Evolutionary conservation across 1,139 yeast species (phyloP).

Genomic region (Geotrichum fermentans): DNA sequence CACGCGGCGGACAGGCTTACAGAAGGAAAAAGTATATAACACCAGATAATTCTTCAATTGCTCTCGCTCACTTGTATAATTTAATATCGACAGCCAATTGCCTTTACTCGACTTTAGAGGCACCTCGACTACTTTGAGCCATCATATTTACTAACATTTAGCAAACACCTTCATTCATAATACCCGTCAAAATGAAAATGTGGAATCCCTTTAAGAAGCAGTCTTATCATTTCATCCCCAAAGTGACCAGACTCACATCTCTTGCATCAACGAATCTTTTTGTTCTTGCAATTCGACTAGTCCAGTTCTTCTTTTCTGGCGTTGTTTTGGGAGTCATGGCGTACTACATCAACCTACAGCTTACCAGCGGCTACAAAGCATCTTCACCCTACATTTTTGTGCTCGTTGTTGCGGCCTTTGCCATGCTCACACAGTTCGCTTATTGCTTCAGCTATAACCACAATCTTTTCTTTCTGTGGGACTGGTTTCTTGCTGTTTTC

Average conservation of each 20-base stretch:
- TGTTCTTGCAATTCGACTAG: constrained; percentile 30
- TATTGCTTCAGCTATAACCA: constrained; percentile 33
- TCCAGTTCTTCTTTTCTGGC: constrained; percentile 36
- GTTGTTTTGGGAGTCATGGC: constrained; percentile 33
- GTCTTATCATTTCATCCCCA: constrained; percentile 11
- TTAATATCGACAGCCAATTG: background rate
- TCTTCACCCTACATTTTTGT: constrained; percentile 32
- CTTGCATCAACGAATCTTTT: constrained; percentile 33
- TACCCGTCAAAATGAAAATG: background rate
- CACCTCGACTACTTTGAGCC: background rate
- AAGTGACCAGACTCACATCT: constrained; percentile 9
- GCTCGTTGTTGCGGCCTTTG: constrained; percentile 29
- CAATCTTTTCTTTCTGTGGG: constrained; percentile 31
- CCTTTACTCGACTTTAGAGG: background rate
- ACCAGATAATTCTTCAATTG: background rate
- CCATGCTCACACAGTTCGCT: constrained; percentile 33
- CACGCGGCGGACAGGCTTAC: background rate
- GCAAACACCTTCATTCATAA: background rate
- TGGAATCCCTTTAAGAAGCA: constrained; percentile 17
- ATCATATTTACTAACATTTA: background rate
- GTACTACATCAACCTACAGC: constrained; percentile 29
- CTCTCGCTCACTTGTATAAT: background rate
- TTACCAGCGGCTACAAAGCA: constrained; percentile 24
- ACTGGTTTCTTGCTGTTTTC: constrained; percentile 28
- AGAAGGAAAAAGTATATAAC: background rate